Evolutionary conservation across 73 alveolate species (phyloP), one percentile per base, ranked within the genome.

Genomic region (Blepharisma stoltei): DNA sequence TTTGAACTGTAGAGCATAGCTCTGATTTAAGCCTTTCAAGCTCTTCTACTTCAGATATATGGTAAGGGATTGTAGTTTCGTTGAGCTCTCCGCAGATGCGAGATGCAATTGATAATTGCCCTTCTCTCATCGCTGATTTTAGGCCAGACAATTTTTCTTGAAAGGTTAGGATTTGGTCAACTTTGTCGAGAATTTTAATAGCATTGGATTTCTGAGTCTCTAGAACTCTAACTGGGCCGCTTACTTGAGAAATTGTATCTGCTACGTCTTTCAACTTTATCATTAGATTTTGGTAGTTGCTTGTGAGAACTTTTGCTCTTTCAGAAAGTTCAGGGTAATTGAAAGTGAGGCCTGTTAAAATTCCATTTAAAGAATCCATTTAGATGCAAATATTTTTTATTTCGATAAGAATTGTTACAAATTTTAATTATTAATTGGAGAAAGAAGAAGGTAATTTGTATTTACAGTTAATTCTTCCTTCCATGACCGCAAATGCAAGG

Each of bases 161-260:
- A 4, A 60, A 60, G 11, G 11, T 14, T 1, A 60, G 14, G 11
- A 60, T n/a, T 8, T 60, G 46, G 23, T 60, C 23, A 11, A 60
- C 73, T 8, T 60, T 14, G 23, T 11, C 23, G 18, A 60, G 45
- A 5, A 25, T 38, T 18, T 18, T 14, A 2, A 8, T 14, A 60
- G 73, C 73, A 60, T 60, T 60, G 14, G 38, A 9, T 25, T 38
- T 60, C 46, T 60, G 73, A 8, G 23, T 9, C 23, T 60, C 73
- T 25, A 60, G 73, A 14, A 18, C 46, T 60, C 18, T 25, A 20
- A 60, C 73, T 9, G 73, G 73, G 18, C 73, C 73, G 14, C 49
- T 20, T 8, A 60, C 23, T 8, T 14, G 14, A 11, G n/a, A 9
- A 60, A 60, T 60, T 14, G 48, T 60, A 2, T 60, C 46, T 18